Evolutionary conservation across 441 rosid genomes (phyloP).

Genomic region (Cnidoscolus chayamansa): DNA sequence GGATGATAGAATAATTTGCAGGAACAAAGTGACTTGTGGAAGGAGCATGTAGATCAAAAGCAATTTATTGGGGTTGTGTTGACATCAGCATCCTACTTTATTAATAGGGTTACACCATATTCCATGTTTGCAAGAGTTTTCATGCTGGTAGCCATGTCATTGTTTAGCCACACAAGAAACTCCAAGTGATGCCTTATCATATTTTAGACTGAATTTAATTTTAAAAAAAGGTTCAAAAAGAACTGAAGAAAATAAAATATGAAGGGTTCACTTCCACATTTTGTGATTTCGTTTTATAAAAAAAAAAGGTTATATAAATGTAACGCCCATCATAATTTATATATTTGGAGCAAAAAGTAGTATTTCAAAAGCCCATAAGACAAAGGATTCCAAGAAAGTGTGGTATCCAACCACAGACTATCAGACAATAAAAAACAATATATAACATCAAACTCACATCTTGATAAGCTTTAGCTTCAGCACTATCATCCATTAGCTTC

Average conservation of each 20-base stretch:
- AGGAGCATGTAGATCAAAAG: too few species aligned
- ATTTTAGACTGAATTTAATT: too few species aligned
- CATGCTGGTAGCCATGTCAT: too few species aligned
- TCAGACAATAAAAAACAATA: not conserved
- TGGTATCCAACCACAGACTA: not conserved
- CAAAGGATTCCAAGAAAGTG: not conserved
- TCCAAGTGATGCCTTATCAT: too few species aligned
- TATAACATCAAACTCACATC: conserved; percentile 58
- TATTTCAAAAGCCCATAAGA: not conserved
- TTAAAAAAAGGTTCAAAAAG: not conserved
- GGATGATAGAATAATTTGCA: too few species aligned
- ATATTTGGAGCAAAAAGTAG: not conserved
- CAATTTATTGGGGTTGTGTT: too few species aligned
- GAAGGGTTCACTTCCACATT: not conserved
- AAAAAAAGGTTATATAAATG: not conserved
- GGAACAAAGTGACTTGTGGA: too few species aligned
- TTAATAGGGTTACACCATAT: too few species aligned
- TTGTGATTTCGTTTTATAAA: too few species aligned
- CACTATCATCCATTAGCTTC: conserved; percentile 89
- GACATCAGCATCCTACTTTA: too few species aligned
- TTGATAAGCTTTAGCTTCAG: conserved; percentile 89
- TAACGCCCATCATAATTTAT: not conserved
- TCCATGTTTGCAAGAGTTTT: too few species aligned
- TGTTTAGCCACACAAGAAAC: too few species aligned
- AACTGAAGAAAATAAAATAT: not conserved